Evolutionary conservation across 306 rosid genomes (phyloP).

Genomic region (Cyclanthera cordifolia): DNA sequence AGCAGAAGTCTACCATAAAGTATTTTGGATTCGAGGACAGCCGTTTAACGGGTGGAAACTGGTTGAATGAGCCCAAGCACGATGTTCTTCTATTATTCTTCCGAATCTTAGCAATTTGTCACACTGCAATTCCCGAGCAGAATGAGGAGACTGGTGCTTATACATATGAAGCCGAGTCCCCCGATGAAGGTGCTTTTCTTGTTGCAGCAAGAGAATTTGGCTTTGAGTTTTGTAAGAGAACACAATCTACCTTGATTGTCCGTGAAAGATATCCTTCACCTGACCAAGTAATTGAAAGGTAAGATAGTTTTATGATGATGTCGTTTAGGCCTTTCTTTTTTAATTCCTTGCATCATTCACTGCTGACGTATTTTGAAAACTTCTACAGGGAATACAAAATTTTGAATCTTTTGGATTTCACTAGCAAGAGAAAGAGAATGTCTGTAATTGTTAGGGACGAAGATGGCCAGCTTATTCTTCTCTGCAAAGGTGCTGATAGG

Average conservation of each 20-base stretch:
- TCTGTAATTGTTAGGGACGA: conserved; percentile 81
- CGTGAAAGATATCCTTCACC: conserved; percentile 46
- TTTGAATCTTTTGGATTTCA: conserved; percentile 68
- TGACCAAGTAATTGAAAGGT: conserved; percentile 67
- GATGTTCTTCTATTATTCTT: conserved; percentile 58
- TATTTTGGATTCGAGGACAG: conserved; percentile 78
- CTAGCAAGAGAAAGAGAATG: conserved; percentile 98
- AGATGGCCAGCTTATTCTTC: conserved; percentile 56
- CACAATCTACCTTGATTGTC: conserved; percentile 57
- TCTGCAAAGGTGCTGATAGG: conserved; percentile 99
- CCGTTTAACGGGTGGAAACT: conserved; percentile 66
- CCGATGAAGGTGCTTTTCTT: conserved; percentile 97
- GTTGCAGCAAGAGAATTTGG: conserved; percentile 94
- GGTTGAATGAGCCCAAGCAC: conserved; percentile 60
- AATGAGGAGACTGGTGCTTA: conserved; percentile 62
- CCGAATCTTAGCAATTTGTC: conserved; percentile 83
- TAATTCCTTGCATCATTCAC: conserved; percentile 3
- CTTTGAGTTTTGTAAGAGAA: conserved; percentile 80
- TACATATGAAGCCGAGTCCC: conserved; percentile 96
- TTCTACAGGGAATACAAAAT: conserved; percentile 77
- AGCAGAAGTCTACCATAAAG: conserved; percentile 42
- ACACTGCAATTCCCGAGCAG: conserved; percentile 86
- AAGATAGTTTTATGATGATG: conserved; percentile 11
- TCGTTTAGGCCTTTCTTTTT: neutral
- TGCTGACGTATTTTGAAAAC: conserved; percentile 17